phyloP scores from a whole-genome alignment of 306 rosid species.

The Fragaria vesca region DNA sequence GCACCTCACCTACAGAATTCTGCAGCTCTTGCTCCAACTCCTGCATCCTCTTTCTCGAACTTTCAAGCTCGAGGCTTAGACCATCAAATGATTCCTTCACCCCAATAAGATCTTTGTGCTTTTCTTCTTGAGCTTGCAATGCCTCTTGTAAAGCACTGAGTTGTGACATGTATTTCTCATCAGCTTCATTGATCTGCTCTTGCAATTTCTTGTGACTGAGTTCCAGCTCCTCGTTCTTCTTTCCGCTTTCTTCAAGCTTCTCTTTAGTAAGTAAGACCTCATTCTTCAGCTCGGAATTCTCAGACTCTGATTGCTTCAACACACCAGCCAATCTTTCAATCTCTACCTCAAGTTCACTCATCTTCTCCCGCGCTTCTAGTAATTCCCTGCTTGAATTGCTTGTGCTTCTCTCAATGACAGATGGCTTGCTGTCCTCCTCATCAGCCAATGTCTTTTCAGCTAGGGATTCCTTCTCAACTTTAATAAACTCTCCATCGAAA shows the following conservation, averaged over 20 bases:
- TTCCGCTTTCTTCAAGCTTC: constrained; percentile 60
- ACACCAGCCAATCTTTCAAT: constrained; percentile 51
- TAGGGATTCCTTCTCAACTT: constrained; percentile 82
- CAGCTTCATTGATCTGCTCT: constrained; percentile 56
- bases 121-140: constrained; percentile 62
- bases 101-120: constrained; percentile 58
- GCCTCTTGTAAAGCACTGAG: constrained; percentile 64
- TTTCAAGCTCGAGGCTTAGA: constrained; percentile 59
- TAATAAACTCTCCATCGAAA: constrained; percentile 88
- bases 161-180: constrained; percentile 61
- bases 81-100: constrained; percentile 71
- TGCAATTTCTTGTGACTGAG: constrained; percentile 60
- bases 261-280: constrained; percentile 59
- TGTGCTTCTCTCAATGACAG: constrained; percentile 50
- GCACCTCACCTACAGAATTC: constrained; percentile 51
- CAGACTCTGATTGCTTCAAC: constrained; percentile 71
- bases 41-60: constrained; percentile 58
- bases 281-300: constrained; percentile 64
- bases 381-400: constrained; percentile 64
- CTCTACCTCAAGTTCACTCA: constrained; percentile 70
- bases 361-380: constrained; percentile 84
- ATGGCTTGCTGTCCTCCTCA: constrained; percentile 38
- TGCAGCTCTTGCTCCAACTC: constrained; percentile 65
- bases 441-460: constrained; percentile 23
- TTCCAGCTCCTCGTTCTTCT: constrained; percentile 61